Percentiles rank a stretch among this genome's conserved stretches.
Conservation (phyloP, 257 asterid genomes). For the Phtheirospermum japonicum region DNA sequence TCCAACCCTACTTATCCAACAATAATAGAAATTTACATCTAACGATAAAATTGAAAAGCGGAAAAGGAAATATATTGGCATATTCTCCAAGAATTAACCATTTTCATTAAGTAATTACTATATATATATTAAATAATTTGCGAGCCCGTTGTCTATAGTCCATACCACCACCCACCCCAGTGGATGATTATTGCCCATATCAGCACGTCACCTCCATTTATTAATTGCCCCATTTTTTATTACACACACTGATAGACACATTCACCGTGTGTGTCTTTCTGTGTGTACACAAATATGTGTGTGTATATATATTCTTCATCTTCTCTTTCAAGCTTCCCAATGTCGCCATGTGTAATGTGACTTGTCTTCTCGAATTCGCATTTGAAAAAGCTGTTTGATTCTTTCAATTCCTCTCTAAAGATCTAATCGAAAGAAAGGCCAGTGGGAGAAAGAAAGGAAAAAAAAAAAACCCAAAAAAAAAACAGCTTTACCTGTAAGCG, state of each 20-base stretch:
- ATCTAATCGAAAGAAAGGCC: neutral
- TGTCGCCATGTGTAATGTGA: slow-evolving; percentile 2
- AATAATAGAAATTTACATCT: neutral
- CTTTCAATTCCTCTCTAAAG: neutral
- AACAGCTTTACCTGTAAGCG: neutral
- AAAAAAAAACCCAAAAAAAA: too few species aligned
- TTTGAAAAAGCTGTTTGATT: neutral
- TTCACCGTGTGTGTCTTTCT: neutral
- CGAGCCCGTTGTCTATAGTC: neutral
- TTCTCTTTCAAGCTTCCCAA: slow-evolving; percentile 1
- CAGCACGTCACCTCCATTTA: slow-evolving; percentile 4
- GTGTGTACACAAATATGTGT: neutral
- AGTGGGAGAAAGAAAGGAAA: too few species aligned
- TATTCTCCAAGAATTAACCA: too few species aligned
- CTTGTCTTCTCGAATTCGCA: slow-evolving; percentile 1
- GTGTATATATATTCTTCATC: neutral
- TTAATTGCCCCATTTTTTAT: neutral
- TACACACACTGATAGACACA: neutral
- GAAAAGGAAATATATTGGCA: too few species aligned
- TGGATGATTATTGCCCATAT: neutral
- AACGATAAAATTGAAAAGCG: neutral
- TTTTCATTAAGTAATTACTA: neutral
- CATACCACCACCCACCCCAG: neutral
- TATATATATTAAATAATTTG: neutral
- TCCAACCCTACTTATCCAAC: neutral